These are phyloP conservation scores for Puccinia polysora DNA, from an alignment of 1,284 basidiomycete genomes.

Conservation along the genomic window DNA sequence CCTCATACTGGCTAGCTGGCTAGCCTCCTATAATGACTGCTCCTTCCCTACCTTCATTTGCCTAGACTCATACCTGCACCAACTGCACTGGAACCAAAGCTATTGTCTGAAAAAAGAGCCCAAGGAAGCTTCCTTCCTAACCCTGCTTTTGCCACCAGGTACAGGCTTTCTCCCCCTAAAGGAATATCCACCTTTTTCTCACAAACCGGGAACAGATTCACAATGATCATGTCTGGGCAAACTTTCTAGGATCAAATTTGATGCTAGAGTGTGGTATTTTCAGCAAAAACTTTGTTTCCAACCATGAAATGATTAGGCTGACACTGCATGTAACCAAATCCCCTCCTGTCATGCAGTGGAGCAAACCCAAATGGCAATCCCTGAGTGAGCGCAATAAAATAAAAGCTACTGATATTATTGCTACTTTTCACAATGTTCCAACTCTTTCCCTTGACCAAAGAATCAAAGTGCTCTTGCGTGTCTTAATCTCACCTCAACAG, in stretches of 20 bases:
- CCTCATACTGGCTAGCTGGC: background rate
- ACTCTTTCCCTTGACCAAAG: no score
- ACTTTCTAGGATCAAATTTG: background rate
- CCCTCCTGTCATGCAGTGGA: background rate
- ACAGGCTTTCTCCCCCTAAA: background rate
- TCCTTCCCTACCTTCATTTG: background rate
- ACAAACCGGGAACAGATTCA: background rate
- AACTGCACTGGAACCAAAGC: background rate
- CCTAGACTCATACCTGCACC: background rate
- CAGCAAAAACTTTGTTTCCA: background rate
- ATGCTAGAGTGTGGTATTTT: background rate
- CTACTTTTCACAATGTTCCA: no score
- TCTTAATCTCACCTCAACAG: no score
- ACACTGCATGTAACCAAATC: background rate
- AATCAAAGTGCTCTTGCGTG: no score
- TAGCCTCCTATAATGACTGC: background rate
- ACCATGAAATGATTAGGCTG: no score
- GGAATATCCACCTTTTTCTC: background rate
- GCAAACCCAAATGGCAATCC: background rate
- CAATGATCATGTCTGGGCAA: conserved; percentile 13
- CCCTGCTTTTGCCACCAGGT: background rate
- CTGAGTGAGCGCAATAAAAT: background rate
- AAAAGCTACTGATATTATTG: no score
- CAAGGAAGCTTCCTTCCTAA: background rate
- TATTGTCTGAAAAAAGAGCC: background rate